Conservation (phyloP, 257 asterid species). For the Penstemon barbatus region DNA sequence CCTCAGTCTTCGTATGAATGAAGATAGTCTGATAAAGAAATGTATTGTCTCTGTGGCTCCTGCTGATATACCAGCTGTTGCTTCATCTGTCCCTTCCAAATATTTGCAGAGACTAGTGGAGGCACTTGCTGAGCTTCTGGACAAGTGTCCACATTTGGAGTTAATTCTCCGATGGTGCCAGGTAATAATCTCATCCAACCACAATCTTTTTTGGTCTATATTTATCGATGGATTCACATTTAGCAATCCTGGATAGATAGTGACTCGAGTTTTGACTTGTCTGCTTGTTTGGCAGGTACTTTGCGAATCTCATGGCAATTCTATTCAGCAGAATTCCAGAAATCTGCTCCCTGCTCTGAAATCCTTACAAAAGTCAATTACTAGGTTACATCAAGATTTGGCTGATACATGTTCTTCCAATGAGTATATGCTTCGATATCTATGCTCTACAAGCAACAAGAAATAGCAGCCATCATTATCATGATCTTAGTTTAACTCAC, state of each 20-base stretch:
- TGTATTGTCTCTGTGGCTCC: conserved; percentile 69
- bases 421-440: conserved; percentile 80
- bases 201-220: background rate
- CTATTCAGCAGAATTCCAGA: conserved; percentile 80
- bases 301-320: conserved; percentile 67
- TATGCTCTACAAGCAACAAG: conserved; percentile 56
- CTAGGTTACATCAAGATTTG: conserved; percentile 85
- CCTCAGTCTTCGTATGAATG: conserved; percentile 91
- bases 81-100: conserved; percentile 73
- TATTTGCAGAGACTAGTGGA: conserved; percentile 83
- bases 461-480: conserved; percentile 30
- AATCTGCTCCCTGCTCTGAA: conserved; percentile 82
- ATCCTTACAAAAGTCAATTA: conserved; percentile 81
- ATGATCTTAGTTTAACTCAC: conserved; percentile 1
- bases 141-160: conserved; percentile 85
- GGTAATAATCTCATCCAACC: conserved; percentile 41
- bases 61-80: conserved; percentile 77
- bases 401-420: conserved; percentile 89
- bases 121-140: conserved; percentile 85
- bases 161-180: conserved; percentile 89
- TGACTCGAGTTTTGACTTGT: conserved; percentile 7
- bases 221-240: background rate
- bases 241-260: background rate
- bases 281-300: conserved; percentile 57
- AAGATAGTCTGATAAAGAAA: conserved; percentile 80